Evolutionary conservation across 1,284 basidiomycete species (phyloP), one percentile per base, ranked within the genome.

Genomic region (Macrocystidia cucumis): DNA sequence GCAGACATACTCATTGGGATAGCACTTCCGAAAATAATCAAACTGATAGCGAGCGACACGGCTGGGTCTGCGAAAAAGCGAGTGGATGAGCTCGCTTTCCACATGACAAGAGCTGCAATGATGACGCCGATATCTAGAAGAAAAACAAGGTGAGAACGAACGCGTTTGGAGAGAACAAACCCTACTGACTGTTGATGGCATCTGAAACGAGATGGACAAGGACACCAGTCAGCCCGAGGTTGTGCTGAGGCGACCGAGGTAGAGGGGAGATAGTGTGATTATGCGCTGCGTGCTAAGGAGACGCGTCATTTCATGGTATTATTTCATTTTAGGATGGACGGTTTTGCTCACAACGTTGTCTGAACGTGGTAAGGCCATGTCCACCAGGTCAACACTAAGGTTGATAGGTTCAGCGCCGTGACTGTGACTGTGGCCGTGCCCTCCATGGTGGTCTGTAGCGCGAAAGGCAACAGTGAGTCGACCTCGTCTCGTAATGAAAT

Each of bases 61-160:
- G 65, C 60, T 18, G 67, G 67, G 44, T 71, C 67, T 19, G 64
- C 66, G 44, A 69, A 71, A 39, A 65, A 67, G 29, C 66, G 57
- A 28, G 50, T 46, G 8, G 60, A 59, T 14, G 65, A 62, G 11
- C 54, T 44, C 4, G 62, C 34, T 44, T 66, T 65, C 62, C 65
- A 66, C 20, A 69, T 59, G 25, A 71, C 54, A 34, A 63, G 34
- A 11, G 65, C 64, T 5, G 65, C 58, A 26, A 68, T 48, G 17
- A 71, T 69, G 32, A 71, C 68, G 7, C 65, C 67, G 41, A 71
- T 49, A 44, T 71, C 68, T 67, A 33, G 21, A 28, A 29, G 16
- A 32, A n/a, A 20, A 28, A 9, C 3, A 5, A 16, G 19, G 12
- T 21, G 24, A 9, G 14, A 14, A 22, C 4, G 8, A 14, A 39